Conservation (phyloP, 2,329 filamentous ascomycete genomes). For the Pseudovirgaria hyperparasitica region DNA sequence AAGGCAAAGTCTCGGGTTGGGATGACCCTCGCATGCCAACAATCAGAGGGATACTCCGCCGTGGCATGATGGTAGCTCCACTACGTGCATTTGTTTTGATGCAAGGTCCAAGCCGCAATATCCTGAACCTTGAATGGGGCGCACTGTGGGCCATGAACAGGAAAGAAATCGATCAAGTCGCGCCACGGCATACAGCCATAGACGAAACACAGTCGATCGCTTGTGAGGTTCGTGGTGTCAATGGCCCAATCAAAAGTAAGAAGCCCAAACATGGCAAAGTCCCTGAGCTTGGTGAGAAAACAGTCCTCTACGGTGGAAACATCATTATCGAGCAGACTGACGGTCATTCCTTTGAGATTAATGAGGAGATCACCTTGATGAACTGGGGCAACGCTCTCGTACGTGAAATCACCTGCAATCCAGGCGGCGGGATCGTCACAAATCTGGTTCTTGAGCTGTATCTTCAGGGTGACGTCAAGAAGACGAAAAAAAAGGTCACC, state of each 20-base stretch:
- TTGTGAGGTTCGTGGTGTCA: conserved; percentile 46
- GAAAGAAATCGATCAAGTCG: conserved; percentile 38
- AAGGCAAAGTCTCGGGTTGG: conserved; percentile 68
- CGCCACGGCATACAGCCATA: conserved; percentile 34
- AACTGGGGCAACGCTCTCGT: conserved; percentile 88
- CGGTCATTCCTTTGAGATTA: conserved; percentile 63
- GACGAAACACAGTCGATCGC: conserved; percentile 42
- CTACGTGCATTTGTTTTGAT: conserved; percentile 74
- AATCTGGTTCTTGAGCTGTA: conserved; percentile 73
- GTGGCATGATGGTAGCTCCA: conserved; percentile 67
- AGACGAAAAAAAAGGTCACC: conserved; percentile 91
- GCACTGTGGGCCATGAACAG: conserved; percentile 43
- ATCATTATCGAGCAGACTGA: conserved; percentile 81
- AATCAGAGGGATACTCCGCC: conserved; percentile 63
- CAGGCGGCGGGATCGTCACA: conserved; percentile 42
- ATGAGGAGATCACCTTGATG: conserved; percentile 93
- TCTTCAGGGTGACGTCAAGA: conserved; percentile 84
- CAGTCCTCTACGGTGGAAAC: conserved; percentile 63
- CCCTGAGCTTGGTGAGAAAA: conserved; percentile 69
- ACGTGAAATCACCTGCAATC: conserved; percentile 46
- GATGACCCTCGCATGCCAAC: conserved; percentile 82
- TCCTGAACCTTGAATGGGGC: conserved; percentile 75
- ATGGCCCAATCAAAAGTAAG: conserved; percentile 53
- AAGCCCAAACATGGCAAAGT: conserved; percentile 88
- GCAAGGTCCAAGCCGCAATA: conserved; percentile 73